Percentiles rank a stretch among this genome's conserved stretches.
Evolutionary conservation across 495 filamentous ascomycete species (phyloP).

Genomic region (Talaromyces borbonicus): DNA sequence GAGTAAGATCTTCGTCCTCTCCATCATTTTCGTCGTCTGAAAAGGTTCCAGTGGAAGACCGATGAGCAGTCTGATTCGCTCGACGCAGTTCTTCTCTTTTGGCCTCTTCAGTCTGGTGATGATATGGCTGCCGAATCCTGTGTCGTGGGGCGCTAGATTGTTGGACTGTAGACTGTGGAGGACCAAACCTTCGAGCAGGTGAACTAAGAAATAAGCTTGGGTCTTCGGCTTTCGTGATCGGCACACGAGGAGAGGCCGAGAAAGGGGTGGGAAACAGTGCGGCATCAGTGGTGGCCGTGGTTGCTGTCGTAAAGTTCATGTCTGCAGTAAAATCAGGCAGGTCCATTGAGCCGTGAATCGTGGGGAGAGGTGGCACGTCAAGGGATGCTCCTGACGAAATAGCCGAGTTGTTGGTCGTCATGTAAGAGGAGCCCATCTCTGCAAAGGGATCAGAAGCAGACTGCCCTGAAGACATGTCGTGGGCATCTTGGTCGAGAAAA

Average conservation of each 20-base stretch:
- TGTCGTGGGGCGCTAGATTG: slow-evolving; percentile 22
- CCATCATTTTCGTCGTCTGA: slow-evolving; percentile 25
- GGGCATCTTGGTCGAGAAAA: slow-evolving; percentile 64
- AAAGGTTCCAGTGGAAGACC: slow-evolving; percentile 9
- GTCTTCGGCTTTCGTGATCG: slow-evolving; percentile 34
- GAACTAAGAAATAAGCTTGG: slow-evolving; percentile 50
- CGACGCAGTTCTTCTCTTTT: slow-evolving; percentile 42
- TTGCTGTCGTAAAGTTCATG: slow-evolving; percentile 20
- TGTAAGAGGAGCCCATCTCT: slow-evolving; percentile 6
- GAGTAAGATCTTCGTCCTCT: slow-evolving; percentile 34
- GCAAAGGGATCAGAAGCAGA: slow-evolving; percentile 1
- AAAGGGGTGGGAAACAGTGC: slow-evolving; percentile 38
- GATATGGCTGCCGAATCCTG: slow-evolving; percentile 40
- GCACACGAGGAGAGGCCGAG: slow-evolving; percentile 35
- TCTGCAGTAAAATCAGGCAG: slow-evolving; percentile 26
- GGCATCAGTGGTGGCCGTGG: slow-evolving; percentile 27
- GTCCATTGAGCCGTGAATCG: slow-evolving; percentile 30
- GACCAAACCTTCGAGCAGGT: slow-evolving; percentile 37
- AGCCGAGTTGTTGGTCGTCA: slow-evolving; percentile 9
- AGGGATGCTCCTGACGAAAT: slow-evolving; percentile 9
- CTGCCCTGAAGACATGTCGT: slow-evolving; percentile 4
- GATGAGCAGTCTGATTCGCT: slow-evolving; percentile 17
- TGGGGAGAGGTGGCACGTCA: slow-evolving; percentile 31
- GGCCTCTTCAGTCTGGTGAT: slow-evolving; percentile 48
- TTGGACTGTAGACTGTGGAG: slow-evolving; percentile 27